Evolutionary conservation across 257 asterid species (phyloP).

Genomic region (Galeopsis tetrahit): DNA sequence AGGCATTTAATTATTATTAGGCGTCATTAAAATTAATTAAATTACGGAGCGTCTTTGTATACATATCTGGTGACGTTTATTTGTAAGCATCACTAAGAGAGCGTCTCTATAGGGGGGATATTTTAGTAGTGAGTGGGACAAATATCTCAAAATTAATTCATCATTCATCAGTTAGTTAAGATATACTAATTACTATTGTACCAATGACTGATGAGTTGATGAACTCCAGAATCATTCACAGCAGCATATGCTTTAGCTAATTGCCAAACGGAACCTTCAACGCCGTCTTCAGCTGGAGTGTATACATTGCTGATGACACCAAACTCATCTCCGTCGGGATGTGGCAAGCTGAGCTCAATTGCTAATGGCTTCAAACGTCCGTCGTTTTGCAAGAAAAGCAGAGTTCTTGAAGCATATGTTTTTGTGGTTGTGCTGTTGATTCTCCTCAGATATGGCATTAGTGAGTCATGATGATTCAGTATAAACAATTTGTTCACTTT

Average conservation of each 20-base stretch:
- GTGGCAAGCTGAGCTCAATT: conserved; percentile 58
- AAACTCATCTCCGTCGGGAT: conserved; percentile 47
- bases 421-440: conserved; percentile 56
- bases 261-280: conserved; percentile 49
- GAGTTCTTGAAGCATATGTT: conserved; percentile 57
- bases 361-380: conserved; percentile 55
- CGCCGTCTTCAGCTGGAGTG: conserved; percentile 46
- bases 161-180: too few relatives aligned
- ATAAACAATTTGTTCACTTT: conserved; percentile 41
- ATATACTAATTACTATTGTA: background rate
- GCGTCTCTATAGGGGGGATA: too few relatives aligned
- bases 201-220: conserved; percentile 64
- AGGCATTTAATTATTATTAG: too few relatives aligned
- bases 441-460: conserved; percentile 56
- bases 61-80: too few relatives aligned
- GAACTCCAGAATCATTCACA: conserved; percentile 59
- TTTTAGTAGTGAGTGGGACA: too few relatives aligned
- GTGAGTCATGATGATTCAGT: conserved; percentile 59
- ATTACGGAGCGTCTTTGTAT: too few relatives aligned
- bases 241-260: conserved; percentile 59
- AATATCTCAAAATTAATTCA: background rate
- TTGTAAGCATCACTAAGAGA: too few relatives aligned
- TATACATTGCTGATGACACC: conserved; percentile 52
- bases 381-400: conserved; percentile 49
- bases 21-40: too few relatives aligned